A percentile compares a stretch with the other conserved stretches of the same genome.
Evolutionary conservation across 495 filamentous ascomycete genomes (phyloP).

Genomic region (Sabuloglossum arenarium): DNA sequence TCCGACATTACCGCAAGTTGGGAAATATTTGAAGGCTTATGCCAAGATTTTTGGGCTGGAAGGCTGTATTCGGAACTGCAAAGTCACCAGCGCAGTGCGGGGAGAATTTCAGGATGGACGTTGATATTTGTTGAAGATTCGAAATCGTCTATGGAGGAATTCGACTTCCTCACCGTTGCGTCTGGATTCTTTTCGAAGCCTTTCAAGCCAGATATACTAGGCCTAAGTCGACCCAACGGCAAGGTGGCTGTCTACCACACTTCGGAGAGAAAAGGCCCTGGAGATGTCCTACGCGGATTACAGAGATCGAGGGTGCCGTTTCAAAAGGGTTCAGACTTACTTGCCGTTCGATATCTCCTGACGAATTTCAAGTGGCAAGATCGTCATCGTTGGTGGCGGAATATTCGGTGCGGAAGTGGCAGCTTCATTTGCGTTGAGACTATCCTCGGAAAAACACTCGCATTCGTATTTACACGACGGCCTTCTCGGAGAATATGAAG

Average conservation of each 20-base stretch:
- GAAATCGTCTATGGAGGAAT: conserved; percentile 12
- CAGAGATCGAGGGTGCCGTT: too few relatives aligned
- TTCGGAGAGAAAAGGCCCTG: conserved; percentile 23
- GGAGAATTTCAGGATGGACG: conserved; percentile 5
- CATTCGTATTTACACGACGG: conserved; percentile 13
- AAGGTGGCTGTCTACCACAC: conserved; percentile 47
- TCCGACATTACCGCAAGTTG: conserved; percentile 54
- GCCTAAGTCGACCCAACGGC: conserved; percentile 16
- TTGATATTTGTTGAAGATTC: conserved; percentile 30
- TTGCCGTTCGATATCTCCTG: too few relatives aligned
- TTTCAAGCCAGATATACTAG: conserved; percentile 27
- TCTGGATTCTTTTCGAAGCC: conserved; percentile 57
- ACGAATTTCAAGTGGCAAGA: too few relatives aligned
- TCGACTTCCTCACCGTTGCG: conserved; percentile 55
- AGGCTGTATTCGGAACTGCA: conserved; percentile 25
- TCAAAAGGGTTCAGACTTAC: too few relatives aligned
- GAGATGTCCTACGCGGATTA: conserved; percentile 11
- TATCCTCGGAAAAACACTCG: conserved; percentile 34
- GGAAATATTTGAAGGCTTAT: conserved; percentile 48
- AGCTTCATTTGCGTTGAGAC: conserved; percentile 43
- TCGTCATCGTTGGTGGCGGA: conserved; percentile 62
- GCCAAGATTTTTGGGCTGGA: conserved; percentile 30
- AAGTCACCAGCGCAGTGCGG: conserved; percentile 28
- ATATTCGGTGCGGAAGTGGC: conserved; percentile 69
- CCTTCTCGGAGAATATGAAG: conserved; percentile 17